Percentiles rank a stretch among this genome's conserved stretches.
phyloP scores from a whole-genome alignment of 805 yeast genomes.

The Lipomyces spencermartinsiae region DNA sequence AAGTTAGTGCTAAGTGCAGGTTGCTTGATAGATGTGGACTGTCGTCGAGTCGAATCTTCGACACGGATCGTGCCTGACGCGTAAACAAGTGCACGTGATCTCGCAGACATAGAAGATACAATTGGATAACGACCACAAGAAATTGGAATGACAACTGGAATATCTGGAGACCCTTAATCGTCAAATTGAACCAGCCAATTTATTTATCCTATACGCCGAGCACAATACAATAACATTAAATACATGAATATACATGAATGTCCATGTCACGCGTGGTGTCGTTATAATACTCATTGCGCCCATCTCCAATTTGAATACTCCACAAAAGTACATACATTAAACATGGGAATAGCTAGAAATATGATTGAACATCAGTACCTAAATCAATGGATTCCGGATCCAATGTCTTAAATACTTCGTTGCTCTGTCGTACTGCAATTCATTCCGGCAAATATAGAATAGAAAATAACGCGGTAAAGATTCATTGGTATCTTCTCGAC shows the following conservation, averaged over 20 bases:
- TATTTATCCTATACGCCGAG: background rate
- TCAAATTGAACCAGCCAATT: conserved; percentile 1
- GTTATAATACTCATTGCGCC: no score
- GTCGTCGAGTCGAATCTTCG: no score
- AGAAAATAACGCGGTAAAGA: background rate
- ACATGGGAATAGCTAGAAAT: background rate
- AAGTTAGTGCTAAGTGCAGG: background rate
- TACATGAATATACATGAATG: background rate
- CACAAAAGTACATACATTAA: background rate
- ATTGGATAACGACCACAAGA: background rate
- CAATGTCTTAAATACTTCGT: background rate
- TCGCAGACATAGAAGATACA: background rate
- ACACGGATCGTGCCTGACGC: background rate
- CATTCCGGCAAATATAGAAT: background rate
- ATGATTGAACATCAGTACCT: background rate
- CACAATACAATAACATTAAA: background rate
- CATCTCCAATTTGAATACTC: background rate
- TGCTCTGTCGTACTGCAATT: no score
- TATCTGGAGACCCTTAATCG: background rate
- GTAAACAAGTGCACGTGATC: background rate
- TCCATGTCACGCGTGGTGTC: no score
- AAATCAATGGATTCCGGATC: background rate
- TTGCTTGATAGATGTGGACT: background rate
- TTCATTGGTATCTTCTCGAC: background rate
- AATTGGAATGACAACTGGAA: background rate